A percentile compares a stretch with the other conserved stretches of the same genome.
These are phyloP conservation scores for Juglanconis oblonga DNA, from an alignment of 2,329 filamentous ascomycete genomes.

Conservation along the genomic window DNA sequence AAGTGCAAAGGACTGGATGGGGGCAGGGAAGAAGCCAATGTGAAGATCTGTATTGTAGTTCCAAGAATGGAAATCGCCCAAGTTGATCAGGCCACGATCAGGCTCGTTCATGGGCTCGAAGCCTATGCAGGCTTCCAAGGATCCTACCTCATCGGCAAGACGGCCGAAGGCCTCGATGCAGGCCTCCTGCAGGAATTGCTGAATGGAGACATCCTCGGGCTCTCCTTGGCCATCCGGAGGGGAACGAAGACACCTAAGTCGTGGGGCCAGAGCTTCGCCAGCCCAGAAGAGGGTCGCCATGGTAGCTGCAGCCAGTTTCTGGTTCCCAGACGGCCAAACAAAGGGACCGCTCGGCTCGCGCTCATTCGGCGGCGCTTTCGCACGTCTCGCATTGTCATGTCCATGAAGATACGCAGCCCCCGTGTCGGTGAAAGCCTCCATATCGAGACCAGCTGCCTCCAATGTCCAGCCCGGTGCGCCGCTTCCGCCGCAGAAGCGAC, in stretches of 20 bases:
- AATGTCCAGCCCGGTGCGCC: slow-evolving; percentile 42
- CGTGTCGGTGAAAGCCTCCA: slow-evolving; percentile 29
- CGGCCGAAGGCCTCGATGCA: slow-evolving; percentile 33
- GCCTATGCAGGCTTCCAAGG: slow-evolving; percentile 34
- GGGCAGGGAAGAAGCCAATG: slow-evolving; percentile 37
- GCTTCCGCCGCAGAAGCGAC: slow-evolving; percentile 39
- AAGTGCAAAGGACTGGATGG: slow-evolving; percentile 36
- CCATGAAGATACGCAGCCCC: slow-evolving; percentile 35
- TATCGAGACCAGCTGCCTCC: slow-evolving; percentile 36
- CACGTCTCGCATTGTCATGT: slow-evolving; percentile 30
- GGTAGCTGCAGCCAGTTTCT: slow-evolving; percentile 34
- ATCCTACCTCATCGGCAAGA: slow-evolving; percentile 30
- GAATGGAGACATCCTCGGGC: slow-evolving; percentile 23
- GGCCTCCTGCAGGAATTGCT: slow-evolving; percentile 30
- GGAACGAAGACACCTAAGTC: slow-evolving; percentile 19
- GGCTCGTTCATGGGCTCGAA: slow-evolving; percentile 43
- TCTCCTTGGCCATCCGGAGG: neutral
- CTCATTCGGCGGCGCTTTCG: slow-evolving; percentile 24
- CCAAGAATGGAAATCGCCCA: slow-evolving; percentile 36
- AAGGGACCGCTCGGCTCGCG: slow-evolving; percentile 35
- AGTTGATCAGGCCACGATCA: slow-evolving; percentile 38
- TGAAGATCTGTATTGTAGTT: slow-evolving; percentile 42
- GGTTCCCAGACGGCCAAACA: slow-evolving; percentile 35
- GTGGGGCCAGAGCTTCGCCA: slow-evolving; percentile 25
- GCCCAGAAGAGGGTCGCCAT: slow-evolving; percentile 29